Base-by-base conservation (phyloP, 176 grass and related monocot species). In the Leersia perrieri region DNA sequence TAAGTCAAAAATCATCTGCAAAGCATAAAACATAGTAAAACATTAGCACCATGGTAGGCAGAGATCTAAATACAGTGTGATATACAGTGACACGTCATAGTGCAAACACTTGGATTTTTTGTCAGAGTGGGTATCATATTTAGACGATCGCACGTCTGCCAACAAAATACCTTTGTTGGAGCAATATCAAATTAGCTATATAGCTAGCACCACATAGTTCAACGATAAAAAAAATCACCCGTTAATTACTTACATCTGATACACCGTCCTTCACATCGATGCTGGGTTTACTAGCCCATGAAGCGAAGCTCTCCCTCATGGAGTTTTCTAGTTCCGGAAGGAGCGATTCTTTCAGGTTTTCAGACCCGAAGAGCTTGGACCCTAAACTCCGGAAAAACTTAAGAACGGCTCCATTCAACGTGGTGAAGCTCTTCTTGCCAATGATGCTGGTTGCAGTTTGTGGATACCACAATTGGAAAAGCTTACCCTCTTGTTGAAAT, bases 1-100 rank as follows among this genome's bases (percentile, higher is more conserved):
- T 2, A 80, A 14, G 49, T 80, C 66, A 28, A 80, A 80, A 9
- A 70, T 14, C 66, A 80, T 80, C 78, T 80, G 22, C 73, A 77
- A 49, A 49, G 1, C 20, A 49, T 16, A 49, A 49, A 20, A 6
- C 16, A 49, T 49, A 7, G 45, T 49, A n/a, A n/a, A n/a, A n/a
- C n/a, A n/a, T n/a, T n/a, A 49, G 16, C 3, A 49, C 3, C 11
- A 49, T 49, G 45, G 16, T 44, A 14, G 10, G 1, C 41, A 4
- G 41, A 44, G 41, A 49, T 12, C 45, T 49, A 18, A 49, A 1
- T 5, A 49, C 45, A 47, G 14, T 20, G 45, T n/a, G n/a, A n/a
- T n/a, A n/a, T n/a, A n/a, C n/a, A n/a, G n/a, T n/a, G n/a, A n/a
- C n/a, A n/a, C n/a, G n/a, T n/a, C n/a, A n/a, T n/a, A n/a, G n/a